phyloP scores from a whole-genome alignment of 768 basidiomycete species.

The Termitomyces sp. region DNA sequence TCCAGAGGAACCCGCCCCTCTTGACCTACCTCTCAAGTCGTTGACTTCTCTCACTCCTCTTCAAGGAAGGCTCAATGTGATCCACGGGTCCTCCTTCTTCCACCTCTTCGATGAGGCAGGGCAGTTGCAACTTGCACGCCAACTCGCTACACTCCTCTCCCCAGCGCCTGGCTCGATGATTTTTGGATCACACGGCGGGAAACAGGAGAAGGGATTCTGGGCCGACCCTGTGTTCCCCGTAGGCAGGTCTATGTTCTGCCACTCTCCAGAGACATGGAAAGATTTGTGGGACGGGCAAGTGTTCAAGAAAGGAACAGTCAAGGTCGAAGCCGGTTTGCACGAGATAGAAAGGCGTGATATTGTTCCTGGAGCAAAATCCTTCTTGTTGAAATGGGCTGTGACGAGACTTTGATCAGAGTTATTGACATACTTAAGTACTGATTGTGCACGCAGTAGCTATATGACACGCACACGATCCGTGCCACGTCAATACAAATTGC shows the following conservation, averaged over 20 bases:
- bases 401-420: constrained; percentile 7
- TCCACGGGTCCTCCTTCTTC: constrained; percentile 52
- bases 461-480: too few species aligned
- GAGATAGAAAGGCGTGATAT: constrained; percentile 5
- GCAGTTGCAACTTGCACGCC: constrained; percentile 40
- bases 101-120: constrained; percentile 45
- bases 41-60: constrained; percentile 28
- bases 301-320: constrained; percentile 25
- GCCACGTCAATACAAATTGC: too few species aligned
- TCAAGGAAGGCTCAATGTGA: constrained; percentile 42
- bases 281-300: constrained; percentile 30
- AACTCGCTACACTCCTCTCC: constrained; percentile 40
- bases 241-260: constrained; percentile 29
- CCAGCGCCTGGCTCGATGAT: constrained; percentile 43
- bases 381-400: constrained; percentile 14
- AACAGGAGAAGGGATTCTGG: constrained; percentile 25
- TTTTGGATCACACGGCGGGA: constrained; percentile 37
- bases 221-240: constrained; percentile 9
- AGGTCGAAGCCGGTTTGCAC: constrained; percentile 9
- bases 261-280: constrained; percentile 31
- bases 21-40: constrained; percentile 21
- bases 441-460: not conserved
- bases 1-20: constrained; percentile 14
- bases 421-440: not conserved
- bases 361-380: not conserved